These are phyloP conservation scores for Colletotrichum coccodes DNA, from an alignment of 2,329 filamentous ascomycete species.

Conservation along the genomic window DNA sequence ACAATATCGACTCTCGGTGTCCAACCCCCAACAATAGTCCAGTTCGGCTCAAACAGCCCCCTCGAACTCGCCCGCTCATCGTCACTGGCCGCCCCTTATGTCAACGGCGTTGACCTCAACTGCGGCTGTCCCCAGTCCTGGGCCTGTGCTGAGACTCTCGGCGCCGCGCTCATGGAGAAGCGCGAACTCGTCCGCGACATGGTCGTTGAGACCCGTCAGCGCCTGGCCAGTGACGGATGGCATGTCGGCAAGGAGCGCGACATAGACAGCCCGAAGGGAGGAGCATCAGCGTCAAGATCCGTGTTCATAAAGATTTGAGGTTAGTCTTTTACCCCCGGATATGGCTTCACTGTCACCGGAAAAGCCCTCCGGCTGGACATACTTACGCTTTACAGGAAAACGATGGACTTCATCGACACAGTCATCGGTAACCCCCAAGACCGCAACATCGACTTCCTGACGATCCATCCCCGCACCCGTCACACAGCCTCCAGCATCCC, in stretches of 20 bases:
- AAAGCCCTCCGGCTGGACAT: background rate
- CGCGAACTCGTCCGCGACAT: slow-evolving; percentile 74
- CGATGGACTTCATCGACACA: slow-evolving; percentile 70
- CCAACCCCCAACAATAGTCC: slow-evolving; percentile 71
- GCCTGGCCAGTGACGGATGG: slow-evolving; percentile 64
- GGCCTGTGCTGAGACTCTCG: slow-evolving; percentile 75
- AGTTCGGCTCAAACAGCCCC: slow-evolving; percentile 73
- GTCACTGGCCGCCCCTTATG: slow-evolving; percentile 68
- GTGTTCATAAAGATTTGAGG: slow-evolving; percentile 73
- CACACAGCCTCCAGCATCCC: slow-evolving; percentile 69
- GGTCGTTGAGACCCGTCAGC: slow-evolving; percentile 65
- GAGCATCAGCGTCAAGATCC: slow-evolving; percentile 77
- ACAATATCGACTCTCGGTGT: slow-evolving; percentile 64
- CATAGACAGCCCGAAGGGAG: slow-evolving; percentile 56
- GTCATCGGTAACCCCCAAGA: slow-evolving; percentile 64
- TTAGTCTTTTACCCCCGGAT: slow-evolving; percentile 35
- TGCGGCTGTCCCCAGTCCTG: slow-evolving; percentile 80
- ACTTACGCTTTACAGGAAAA: slow-evolving; percentile 49
- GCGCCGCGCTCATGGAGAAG: slow-evolving; percentile 75
- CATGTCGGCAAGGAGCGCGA: slow-evolving; percentile 56
- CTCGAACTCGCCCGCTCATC: slow-evolving; percentile 71
- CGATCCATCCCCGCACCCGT: slow-evolving; percentile 74
- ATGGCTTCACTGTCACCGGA: background rate
- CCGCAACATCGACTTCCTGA: slow-evolving; percentile 73
- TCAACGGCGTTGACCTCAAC: slow-evolving; percentile 75